Evolutionary conservation across 306 rosid genomes (phyloP).

Genomic region (Vicia faba): DNA sequence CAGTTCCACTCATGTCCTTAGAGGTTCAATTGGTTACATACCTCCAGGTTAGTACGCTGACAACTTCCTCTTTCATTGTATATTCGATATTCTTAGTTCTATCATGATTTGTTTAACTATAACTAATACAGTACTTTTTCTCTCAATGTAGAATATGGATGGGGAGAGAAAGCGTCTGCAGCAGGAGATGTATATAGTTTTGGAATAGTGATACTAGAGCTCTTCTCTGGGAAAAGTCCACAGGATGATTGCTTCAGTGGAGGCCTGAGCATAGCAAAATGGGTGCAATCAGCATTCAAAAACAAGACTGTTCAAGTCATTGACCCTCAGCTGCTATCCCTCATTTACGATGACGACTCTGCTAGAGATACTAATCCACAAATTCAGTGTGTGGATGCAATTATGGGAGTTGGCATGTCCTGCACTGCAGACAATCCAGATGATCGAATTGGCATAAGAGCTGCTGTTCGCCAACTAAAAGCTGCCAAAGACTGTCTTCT

Average conservation of each 20-base stretch:
- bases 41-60: constrained; percentile 65
- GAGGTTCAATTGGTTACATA: constrained; percentile 81
- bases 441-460: constrained; percentile 54
- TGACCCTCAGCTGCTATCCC: constrained; percentile 49
- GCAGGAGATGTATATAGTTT: constrained; percentile 81
- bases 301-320: constrained; percentile 40
- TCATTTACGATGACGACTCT: constrained; percentile 22
- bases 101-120: constrained; percentile 1
- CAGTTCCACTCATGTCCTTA: constrained; percentile 57
- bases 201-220: constrained; percentile 64
- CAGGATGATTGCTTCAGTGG: constrained; percentile 57
- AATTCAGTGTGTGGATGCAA: constrained; percentile 42
- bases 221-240: constrained; percentile 63
- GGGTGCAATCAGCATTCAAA: constrained; percentile 58
- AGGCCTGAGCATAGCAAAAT: constrained; percentile 48
- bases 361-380: constrained; percentile 31
- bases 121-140: neutral
- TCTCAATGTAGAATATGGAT: constrained; percentile 62
- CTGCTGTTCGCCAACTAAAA: constrained; percentile 50
- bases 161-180: constrained; percentile 59
- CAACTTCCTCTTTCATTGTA: neutral
- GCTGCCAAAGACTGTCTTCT: constrained; percentile 46
- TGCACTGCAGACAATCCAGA: constrained; percentile 52
- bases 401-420: constrained; percentile 54
- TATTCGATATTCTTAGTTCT: neutral